Conservation (phyloP, 352 stramenopile genomes). For the Stramenopiles sp. region DNA sequence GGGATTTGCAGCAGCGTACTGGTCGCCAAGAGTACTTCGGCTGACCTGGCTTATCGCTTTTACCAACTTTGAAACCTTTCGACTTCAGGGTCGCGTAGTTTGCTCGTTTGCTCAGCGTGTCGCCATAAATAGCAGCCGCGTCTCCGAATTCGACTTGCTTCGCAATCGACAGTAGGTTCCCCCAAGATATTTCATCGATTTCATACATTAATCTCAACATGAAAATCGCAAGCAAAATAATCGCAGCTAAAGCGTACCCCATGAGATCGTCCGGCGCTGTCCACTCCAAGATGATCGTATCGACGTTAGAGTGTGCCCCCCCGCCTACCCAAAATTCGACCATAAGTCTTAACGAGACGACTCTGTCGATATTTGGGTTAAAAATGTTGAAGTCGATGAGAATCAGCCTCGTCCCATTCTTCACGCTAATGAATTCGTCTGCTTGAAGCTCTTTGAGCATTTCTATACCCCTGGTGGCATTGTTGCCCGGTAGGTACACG, state of each 20-base stretch:
- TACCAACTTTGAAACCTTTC: background rate
- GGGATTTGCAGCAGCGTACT: background rate
- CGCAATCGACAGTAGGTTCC: background rate
- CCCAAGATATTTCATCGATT: background rate
- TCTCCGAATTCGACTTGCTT: background rate
- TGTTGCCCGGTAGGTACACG: background rate
- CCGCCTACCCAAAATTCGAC: background rate
- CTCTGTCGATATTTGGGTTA: background rate
- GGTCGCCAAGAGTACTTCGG: background rate
- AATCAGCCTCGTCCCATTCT: background rate
- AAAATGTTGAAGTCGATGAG: background rate
- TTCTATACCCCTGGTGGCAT: background rate
- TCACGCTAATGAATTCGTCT: background rate
- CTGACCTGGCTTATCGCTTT: too few species aligned
- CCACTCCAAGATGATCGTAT: background rate
- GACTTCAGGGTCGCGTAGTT: background rate
- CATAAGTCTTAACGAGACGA: background rate
- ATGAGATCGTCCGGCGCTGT: background rate
- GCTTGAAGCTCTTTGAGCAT: background rate
- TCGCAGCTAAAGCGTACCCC: background rate
- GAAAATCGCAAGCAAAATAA: background rate
- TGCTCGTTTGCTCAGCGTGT: background rate
- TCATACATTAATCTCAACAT: background rate
- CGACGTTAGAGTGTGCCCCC: background rate
- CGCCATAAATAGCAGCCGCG: background rate